phyloP scores from a whole-genome alignment of 208 protist genomes.

The Leishmania martiniquensis region DNA sequence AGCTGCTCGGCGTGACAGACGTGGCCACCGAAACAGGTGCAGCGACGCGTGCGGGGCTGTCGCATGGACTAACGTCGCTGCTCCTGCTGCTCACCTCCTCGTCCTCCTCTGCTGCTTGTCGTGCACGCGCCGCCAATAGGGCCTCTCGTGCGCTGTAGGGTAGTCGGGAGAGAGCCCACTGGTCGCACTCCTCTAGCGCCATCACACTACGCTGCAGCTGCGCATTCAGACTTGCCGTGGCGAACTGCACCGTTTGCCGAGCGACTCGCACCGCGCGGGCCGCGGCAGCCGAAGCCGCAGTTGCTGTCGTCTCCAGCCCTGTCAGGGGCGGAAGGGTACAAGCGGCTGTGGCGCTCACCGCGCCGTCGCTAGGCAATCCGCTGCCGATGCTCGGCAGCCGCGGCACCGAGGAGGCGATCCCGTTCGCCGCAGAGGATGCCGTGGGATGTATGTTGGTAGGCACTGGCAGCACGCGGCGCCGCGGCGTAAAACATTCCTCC shows the following conservation, averaged over 20 bases:
- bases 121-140: not conserved
- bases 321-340: constrained; percentile 2
- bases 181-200: constrained; percentile 24
- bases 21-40: not conserved
- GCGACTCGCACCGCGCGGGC: constrained; percentile 13
- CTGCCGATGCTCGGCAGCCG: too few species aligned
- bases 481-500: not conserved
- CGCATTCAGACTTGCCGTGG: constrained; percentile 14
- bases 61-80: not conserved
- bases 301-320: not conserved
- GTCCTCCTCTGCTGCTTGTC: not conserved
- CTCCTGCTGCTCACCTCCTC: not conserved
- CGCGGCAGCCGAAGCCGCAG: not conserved
- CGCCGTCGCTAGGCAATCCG: not conserved
- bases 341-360: not conserved
- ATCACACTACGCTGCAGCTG: constrained; percentile 19
- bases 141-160: constrained; percentile 21
- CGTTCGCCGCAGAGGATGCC: not conserved
- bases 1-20: not conserved
- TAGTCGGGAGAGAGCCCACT: constrained; percentile 13
- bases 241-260: constrained; percentile 24
- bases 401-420: not conserved
- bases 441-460: not conserved
- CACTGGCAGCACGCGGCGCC: not conserved
- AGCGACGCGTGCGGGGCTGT: not conserved